These are phyloP conservation scores for Cryphonectria japonica DNA, from an alignment of 2,329 filamentous ascomycete species.

Conservation along the genomic window DNA sequence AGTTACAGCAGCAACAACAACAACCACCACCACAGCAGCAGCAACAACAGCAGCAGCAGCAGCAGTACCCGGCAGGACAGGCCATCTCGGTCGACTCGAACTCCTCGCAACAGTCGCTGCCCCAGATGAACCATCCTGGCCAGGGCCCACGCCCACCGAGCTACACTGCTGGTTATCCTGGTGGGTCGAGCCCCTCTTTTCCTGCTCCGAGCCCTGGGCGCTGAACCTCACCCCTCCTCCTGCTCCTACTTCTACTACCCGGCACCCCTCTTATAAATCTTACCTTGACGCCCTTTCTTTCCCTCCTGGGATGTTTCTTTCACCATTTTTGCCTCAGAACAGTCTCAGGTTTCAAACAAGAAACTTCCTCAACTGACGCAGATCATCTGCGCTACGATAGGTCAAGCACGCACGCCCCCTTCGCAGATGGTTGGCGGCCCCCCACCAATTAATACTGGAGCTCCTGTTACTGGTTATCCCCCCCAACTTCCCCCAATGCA, in stretches of 20 bases:
- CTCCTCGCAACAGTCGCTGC: slow-evolving; percentile 54
- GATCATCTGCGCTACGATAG: slow-evolving; percentile 31
- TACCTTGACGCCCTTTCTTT: slow-evolving; percentile 46
- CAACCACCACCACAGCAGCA: slow-evolving; percentile 33
- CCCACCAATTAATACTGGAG: slow-evolving; percentile 68
- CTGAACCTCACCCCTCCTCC: slow-evolving; percentile 3
- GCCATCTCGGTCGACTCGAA: slow-evolving; percentile 52
- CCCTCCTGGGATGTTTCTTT: slow-evolving; percentile 36
- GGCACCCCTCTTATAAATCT: slow-evolving; percentile 21
- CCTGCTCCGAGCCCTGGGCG: slow-evolving; percentile 10
- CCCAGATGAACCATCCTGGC: slow-evolving; percentile 66
- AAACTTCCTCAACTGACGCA: slow-evolving; percentile 1
- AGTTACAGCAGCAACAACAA: slow-evolving; percentile 32
- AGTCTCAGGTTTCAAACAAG: slow-evolving; percentile 54
- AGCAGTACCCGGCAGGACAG: slow-evolving; percentile 40
- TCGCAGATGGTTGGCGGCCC: slow-evolving; percentile 66
- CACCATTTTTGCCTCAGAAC: slow-evolving; percentile 48
- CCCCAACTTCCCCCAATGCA: slow-evolving; percentile 51
- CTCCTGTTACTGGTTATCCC: slow-evolving; percentile 60
- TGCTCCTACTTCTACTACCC: not conserved
- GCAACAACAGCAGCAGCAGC: slow-evolving; percentile 19
- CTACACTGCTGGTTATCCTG: slow-evolving; percentile 54
- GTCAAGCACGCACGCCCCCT: slow-evolving; percentile 58
- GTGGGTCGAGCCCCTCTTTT: slow-evolving; percentile 27
- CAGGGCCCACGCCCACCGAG: slow-evolving; percentile 65